Conservation (phyloP, 1,284 basidiomycete species). For the Earliella scabrosa region DNA sequence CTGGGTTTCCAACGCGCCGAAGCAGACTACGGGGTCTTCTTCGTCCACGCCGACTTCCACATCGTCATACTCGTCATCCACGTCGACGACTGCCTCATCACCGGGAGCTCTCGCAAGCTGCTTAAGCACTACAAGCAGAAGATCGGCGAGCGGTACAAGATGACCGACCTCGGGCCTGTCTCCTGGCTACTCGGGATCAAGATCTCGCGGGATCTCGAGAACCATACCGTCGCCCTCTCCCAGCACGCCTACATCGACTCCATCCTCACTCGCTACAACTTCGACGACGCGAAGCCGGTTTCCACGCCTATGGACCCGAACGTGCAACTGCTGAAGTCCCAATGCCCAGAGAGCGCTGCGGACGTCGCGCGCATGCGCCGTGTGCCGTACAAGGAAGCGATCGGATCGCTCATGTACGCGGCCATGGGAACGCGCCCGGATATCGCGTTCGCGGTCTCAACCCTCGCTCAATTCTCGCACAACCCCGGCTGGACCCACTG, state of each 20-base stretch:
- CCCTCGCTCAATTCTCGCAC: constrained; percentile 5
- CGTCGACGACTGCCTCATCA: constrained; percentile 37
- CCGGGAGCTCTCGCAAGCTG: constrained; percentile 20
- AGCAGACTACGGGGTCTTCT: constrained; percentile 27
- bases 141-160: constrained; percentile 28
- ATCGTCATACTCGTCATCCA: constrained; percentile 30
- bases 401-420: no score
- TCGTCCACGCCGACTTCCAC: not conserved
- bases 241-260: constrained; percentile 30
- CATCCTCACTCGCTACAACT: constrained; percentile 30
- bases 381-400: no score
- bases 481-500: constrained; percentile 24
- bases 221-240: constrained; percentile 28
- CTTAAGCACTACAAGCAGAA: constrained; percentile 15
- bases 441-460: constrained; percentile 9
- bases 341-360: constrained; percentile 10
- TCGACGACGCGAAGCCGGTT: constrained; percentile 29
- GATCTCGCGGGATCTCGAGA: constrained; percentile 30
- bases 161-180: constrained; percentile 38
- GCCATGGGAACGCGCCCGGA: no score
- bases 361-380: constrained; percentile 9
- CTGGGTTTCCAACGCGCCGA: constrained; percentile 23
- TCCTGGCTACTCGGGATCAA: constrained; percentile 39
- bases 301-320: constrained; percentile 4
- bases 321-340: constrained; percentile 13